Evolutionary conservation across 2,329 filamentous ascomycete genomes (phyloP).

Genomic region (Phyllosticta ampelicida): DNA sequence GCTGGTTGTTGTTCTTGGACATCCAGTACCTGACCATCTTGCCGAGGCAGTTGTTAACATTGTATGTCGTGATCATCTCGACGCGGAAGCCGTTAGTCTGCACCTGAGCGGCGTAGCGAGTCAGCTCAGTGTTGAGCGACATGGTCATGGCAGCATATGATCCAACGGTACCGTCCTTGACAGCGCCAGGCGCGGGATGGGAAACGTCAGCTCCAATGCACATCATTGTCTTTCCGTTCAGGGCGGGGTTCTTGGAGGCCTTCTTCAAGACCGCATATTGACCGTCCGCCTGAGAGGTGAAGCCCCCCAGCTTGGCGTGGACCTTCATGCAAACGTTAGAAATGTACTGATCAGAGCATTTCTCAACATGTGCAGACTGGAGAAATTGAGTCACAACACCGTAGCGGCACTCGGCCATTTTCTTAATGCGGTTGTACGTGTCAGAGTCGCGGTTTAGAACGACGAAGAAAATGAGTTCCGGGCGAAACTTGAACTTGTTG

Average conservation of each 20-base stretch:
- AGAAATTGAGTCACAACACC: constrained; percentile 78
- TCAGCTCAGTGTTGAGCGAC: constrained; percentile 58
- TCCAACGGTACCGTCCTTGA: constrained; percentile 30
- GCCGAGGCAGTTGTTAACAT: constrained; percentile 55
- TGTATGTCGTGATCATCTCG: constrained; percentile 64
- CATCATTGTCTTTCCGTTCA: constrained; percentile 46
- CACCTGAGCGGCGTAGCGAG: constrained; percentile 67
- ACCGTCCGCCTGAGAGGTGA: constrained; percentile 47
- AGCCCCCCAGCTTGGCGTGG: constrained; percentile 86
- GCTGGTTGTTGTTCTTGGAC: constrained; percentile 39
- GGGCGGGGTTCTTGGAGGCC: constrained; percentile 19
- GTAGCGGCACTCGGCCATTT: constrained; percentile 72
- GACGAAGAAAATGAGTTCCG: constrained; percentile 72
- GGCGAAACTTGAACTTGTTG: constrained; percentile 43
- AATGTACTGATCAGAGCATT: constrained; percentile 69
- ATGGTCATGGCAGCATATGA: constrained; percentile 85
- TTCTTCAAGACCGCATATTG: constrained; percentile 14
- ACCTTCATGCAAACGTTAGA: constrained; percentile 96
- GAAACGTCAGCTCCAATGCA: constrained; percentile 88
- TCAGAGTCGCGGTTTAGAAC: constrained; percentile 59
- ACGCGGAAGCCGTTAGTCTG: constrained; percentile 74
- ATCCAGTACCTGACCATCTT: constrained; percentile 58
- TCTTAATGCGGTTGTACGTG: constrained; percentile 79
- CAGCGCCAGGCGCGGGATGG: constrained; percentile 58
- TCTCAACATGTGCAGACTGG: constrained; percentile 57